phyloP scores from a whole-genome alignment of 73 alveolate species.

The Paramecium primaurelia region DNA sequence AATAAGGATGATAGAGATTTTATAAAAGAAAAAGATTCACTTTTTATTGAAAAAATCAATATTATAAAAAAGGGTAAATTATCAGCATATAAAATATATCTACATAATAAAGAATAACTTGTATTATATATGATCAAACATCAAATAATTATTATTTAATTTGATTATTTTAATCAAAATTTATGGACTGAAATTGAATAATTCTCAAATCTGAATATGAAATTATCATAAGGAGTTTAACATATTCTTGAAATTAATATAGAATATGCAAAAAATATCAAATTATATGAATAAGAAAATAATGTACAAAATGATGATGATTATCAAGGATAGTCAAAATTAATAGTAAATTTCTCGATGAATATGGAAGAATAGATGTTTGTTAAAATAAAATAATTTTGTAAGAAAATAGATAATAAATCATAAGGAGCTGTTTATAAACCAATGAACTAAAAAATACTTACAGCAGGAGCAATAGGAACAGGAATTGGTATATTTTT shows the following conservation, averaged over 20 bases:
- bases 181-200: neutral
- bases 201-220: neutral
- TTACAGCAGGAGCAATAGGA: slow-evolving; percentile 42
- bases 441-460: neutral
- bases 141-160: neutral
- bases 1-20: neutral
- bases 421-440: neutral
- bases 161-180: neutral
- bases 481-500: slow-evolving; percentile 18
- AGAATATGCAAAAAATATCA: neutral
- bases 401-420: neutral
- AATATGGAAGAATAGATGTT: neutral
- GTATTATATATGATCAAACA: neutral
- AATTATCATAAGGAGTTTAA: neutral
- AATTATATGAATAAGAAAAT: neutral
- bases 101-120: neutral
- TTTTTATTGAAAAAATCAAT: neutral
- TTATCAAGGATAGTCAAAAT: neutral
- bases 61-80: neutral
- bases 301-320: neutral
- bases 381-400: neutral
- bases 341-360: neutral
- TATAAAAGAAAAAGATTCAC: neutral
- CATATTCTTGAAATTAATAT: neutral
- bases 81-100: neutral